phyloP scores from a whole-genome alignment of 441 rosid species.

The Aquilaria agallochum region DNA sequence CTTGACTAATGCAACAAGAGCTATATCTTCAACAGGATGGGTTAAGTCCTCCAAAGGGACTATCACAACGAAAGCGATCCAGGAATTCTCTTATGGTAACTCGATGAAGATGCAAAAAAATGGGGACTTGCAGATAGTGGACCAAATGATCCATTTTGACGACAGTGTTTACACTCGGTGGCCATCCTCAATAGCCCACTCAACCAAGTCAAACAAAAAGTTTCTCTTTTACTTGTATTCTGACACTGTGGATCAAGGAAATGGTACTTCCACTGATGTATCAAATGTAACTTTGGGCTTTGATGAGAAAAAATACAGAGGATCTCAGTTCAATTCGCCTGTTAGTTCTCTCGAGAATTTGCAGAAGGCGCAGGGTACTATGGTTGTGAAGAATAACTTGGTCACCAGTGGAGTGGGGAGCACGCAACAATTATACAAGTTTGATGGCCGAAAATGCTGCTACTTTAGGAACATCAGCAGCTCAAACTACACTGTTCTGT shows the following conservation, averaged over 20 bases:
- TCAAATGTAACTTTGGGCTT: conserved; percentile 55
- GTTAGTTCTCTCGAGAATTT: conserved; percentile 40
- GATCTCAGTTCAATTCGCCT: conserved; percentile 12
- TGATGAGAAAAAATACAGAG: conserved; percentile 40
- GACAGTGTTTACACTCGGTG: conserved; percentile 37
- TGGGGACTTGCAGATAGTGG: conserved; percentile 59
- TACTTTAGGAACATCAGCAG: conserved; percentile 79
- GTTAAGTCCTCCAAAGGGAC: conserved; percentile 64
- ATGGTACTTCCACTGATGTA: conserved; percentile 27
- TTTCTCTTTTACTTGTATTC: conserved; percentile 44
- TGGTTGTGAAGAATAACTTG: conserved; percentile 52
- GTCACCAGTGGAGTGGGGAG: conserved; percentile 57
- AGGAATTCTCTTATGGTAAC: conserved; percentile 51
- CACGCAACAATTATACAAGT: conserved; percentile 58
- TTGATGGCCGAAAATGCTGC: conserved; percentile 40
- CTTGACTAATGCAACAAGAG: conserved; percentile 45
- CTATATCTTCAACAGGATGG: conserved; percentile 51
- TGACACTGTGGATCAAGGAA: conserved; percentile 29
- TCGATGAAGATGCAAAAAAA: conserved; percentile 52
- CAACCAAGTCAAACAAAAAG: conserved; percentile 34
- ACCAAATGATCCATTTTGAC: conserved; percentile 55
- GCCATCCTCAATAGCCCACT: conserved; percentile 20
- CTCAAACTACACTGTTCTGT: conserved; percentile 65
- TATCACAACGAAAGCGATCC: conserved; percentile 40
- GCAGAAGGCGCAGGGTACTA: conserved; percentile 62